Percentiles rank a stretch among this genome's conserved stretches.
These are phyloP conservation scores for Termitomyces sp. DNA, from an alignment of 1,284 basidiomycete species.

Conservation along the genomic window DNA sequence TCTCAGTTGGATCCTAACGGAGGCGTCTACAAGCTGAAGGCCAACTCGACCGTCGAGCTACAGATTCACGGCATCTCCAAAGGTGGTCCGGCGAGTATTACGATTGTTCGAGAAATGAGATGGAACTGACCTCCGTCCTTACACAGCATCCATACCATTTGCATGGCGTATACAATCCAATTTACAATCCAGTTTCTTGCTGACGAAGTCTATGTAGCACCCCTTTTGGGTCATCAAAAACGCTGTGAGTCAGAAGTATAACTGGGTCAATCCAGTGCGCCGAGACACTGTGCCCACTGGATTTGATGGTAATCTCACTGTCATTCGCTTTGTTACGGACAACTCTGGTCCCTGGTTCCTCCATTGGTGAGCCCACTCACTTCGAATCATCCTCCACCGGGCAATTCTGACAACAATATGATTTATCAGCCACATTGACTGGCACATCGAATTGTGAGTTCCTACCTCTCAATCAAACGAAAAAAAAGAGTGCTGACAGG, in stretches of 20 bases:
- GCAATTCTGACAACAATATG: too few relatives aligned
- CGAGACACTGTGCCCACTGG: conserved; percentile 28
- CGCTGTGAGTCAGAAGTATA: conserved; percentile 27
- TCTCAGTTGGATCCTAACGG: conserved; percentile 24
- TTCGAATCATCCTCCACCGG: too few relatives aligned
- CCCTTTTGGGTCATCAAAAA: conserved; percentile 32
- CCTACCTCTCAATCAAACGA: too few relatives aligned
- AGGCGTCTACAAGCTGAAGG: conserved; percentile 21
- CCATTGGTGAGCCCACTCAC: conserved; percentile 36
- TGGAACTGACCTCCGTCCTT: too few relatives aligned
- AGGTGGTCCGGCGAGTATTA: too few relatives aligned
- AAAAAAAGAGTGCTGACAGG: too few relatives aligned
- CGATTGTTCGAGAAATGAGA: too few relatives aligned
- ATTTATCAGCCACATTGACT: too few relatives aligned
- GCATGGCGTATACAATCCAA: conserved; percentile 13
- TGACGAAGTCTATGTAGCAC: too few relatives aligned
- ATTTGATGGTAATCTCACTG: conserved; percentile 20
- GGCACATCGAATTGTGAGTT: too few relatives aligned
- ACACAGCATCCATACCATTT: conserved; percentile 32
- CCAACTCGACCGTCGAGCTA: conserved; percentile 24
- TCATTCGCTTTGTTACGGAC: conserved; percentile 30
- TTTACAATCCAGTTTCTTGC: too few relatives aligned
- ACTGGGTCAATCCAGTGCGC: conserved; percentile 30
- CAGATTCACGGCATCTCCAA: conserved; percentile 22
- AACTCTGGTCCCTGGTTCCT: conserved; percentile 42